These are phyloP conservation scores for Sindora glabra DNA, from an alignment of 306 rosid species.

Conservation along the genomic window DNA sequence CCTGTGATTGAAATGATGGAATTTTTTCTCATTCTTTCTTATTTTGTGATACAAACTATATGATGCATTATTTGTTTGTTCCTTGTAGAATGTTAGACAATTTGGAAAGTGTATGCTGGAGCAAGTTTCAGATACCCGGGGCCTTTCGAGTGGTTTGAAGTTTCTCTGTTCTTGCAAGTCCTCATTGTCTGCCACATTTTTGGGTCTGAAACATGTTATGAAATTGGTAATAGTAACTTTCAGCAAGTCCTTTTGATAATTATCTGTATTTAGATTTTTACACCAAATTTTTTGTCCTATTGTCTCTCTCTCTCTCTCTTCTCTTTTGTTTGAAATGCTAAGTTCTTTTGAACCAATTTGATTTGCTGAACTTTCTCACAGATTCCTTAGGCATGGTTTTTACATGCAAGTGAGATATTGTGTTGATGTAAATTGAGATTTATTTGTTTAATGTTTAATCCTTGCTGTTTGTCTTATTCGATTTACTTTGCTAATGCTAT, in stretches of 20 bases:
- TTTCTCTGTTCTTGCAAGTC: conserved; percentile 62
- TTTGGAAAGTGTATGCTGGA: conserved; percentile 87
- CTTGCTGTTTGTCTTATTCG: not conserved
- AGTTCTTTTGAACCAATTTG: not conserved
- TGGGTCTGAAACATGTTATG: conserved; percentile 86
- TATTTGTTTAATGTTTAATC: not conserved
- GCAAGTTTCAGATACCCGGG: conserved; percentile 70
- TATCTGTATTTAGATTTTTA: conserved; percentile 12
- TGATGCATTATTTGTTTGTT: conserved; percentile 13
- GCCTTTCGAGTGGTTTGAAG: conserved; percentile 79
- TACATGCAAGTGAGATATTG: not conserved
- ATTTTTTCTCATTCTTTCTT: conserved; percentile 1
- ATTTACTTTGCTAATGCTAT: conserved; percentile 10
- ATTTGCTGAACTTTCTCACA: not conserved
- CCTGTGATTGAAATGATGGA: conserved; percentile 8
- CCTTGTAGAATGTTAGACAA: conserved; percentile 65
- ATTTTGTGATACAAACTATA: conserved; percentile 5
- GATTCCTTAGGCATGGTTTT: conserved; percentile 12
- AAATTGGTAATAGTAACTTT: conserved; percentile 56
- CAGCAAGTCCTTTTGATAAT: conserved; percentile 14
- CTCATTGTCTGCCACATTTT: conserved; percentile 48
- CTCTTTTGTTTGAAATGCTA: not conserved
- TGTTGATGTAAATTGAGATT: conserved; percentile 9
- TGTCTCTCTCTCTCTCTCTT: not conserved
- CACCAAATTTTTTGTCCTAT: no score